Base-by-base conservation (phyloP, 345 rosid genomes). In the Crucihimalaya himalaica region DNA sequence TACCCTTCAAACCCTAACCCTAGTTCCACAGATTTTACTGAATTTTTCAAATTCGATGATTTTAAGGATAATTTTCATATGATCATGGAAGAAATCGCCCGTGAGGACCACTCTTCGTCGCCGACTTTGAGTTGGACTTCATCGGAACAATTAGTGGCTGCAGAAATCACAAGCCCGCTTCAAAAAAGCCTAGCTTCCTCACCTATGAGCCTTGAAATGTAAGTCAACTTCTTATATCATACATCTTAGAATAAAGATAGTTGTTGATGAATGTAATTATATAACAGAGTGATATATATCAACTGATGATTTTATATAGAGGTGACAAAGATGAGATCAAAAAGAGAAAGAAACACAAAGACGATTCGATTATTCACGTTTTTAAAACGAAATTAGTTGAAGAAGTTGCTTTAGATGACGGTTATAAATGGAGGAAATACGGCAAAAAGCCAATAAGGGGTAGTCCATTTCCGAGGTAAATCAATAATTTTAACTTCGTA, bases 351-450 rank as follows among this genome's bases (percentile, higher is more conserved):
- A 71, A 72, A 48, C 31, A 48, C 51, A 63, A 57, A 65, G 62
- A 65, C 0, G 63, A 50, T n/a, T 20, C 8, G 4, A 65, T 70
- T 12, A 35, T 71, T 40, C 80, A 77, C 34, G 27, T 58, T 0
- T 73, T 74, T 68, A 66, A 68, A 59, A 82, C 85, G 2, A 79
- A 76, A 23, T 59, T 69, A 2, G 0, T 0, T 18, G 64, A 67
- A 16, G 10, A 69, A 0, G 55, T 40, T 13, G 25, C 70, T 32
- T 51, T 83, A 65, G 84, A 83, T 40, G 86, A 83, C 8, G 87
- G 87, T 4, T 84, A 34, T 58, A 78, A 58, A 73, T 84, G 87
- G 87, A 56, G 83, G 50, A 84, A 84, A 48, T 84, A 84, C 39
- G 87, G 87, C 59, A 83, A 82, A 64, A 84, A 84, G 68, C 57